Percentiles rank a stretch among this genome's conserved stretches.
phyloP scores from a whole-genome alignment of 208 protist species.

The Herpetomonas samuelpessoai region DNA sequence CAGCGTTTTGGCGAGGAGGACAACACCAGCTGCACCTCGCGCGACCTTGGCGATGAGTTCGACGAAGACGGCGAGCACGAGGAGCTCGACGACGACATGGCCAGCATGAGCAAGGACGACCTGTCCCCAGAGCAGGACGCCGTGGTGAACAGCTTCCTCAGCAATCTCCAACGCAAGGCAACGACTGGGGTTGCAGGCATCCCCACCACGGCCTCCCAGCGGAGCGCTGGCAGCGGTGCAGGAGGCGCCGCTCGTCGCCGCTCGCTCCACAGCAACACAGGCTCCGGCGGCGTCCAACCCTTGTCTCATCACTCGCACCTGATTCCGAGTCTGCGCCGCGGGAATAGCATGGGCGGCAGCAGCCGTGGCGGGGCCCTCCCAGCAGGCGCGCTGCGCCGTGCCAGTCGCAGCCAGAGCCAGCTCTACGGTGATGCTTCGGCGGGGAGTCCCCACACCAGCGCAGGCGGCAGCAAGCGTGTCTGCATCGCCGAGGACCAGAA shows the following conservation, averaged over 20 bases:
- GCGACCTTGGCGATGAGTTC: slow-evolving; percentile 25
- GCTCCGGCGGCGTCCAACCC: no score
- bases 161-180: slow-evolving; percentile 21
- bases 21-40: slow-evolving; percentile 38
- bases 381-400: neutral
- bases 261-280: neutral
- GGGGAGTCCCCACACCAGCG: neutral
- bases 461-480: slow-evolving; percentile 15
- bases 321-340: no score
- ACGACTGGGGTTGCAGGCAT: neutral
- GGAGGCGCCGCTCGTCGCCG: no score
- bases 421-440: neutral
- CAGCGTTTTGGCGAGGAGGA: slow-evolving; percentile 18
- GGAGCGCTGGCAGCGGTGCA: slow-evolving; percentile 11
- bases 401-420: neutral
- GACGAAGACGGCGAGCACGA: slow-evolving; percentile 26
- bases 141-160: slow-evolving; percentile 5
- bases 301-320: no score
- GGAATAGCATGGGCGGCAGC: no score
- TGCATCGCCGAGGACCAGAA: slow-evolving; percentile 10
- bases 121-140: slow-evolving; percentile 5
- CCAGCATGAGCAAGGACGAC: slow-evolving; percentile 11
- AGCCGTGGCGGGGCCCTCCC: neutral
- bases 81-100: slow-evolving; percentile 16
- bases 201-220: neutral